phyloP scores from a whole-genome alignment of 495 filamentous ascomycete genomes.

The Podospora bellae-mahoneyi region DNA sequence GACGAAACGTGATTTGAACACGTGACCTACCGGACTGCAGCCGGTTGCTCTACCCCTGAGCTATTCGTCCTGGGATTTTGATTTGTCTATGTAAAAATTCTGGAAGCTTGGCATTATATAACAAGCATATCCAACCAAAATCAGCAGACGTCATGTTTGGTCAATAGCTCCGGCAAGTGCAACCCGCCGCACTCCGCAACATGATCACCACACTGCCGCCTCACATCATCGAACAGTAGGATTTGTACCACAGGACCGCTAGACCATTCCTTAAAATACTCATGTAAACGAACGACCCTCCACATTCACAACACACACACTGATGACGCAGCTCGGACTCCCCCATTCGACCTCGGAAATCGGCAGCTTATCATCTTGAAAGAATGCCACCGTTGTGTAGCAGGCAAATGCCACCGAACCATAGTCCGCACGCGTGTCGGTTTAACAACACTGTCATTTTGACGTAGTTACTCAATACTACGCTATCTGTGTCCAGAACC shows the following conservation, averaged over 20 bases:
- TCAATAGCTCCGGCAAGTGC: too few species aligned
- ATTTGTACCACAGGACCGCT: too few species aligned
- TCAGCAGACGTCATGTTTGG: too few species aligned
- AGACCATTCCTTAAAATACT: background rate
- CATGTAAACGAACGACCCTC: background rate
- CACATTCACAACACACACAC: background rate
- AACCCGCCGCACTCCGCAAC: too few species aligned
- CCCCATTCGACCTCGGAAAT: background rate
- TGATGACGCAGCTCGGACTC: background rate
- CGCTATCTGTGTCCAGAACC: too few species aligned
- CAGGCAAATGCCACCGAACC: background rate
- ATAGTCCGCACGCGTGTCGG: background rate
- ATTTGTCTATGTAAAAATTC: background rate
- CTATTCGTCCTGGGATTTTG: slow-evolving; percentile 20
- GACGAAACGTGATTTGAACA: slow-evolving; percentile 30
- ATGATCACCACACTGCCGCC: too few species aligned
- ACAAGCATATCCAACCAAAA: background rate
- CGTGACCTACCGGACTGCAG: slow-evolving; percentile 31
- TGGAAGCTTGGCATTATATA: background rate
- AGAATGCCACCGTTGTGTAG: background rate
- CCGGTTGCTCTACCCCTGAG: slow-evolving; percentile 30
- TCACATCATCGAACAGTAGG: too few species aligned
- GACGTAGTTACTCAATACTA: too few species aligned
- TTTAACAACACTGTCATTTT: too few species aligned
- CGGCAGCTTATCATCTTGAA: background rate